Conservation (phyloP, 1,284 basidiomycete species). For the Taiwanofungus camphoratus region DNA sequence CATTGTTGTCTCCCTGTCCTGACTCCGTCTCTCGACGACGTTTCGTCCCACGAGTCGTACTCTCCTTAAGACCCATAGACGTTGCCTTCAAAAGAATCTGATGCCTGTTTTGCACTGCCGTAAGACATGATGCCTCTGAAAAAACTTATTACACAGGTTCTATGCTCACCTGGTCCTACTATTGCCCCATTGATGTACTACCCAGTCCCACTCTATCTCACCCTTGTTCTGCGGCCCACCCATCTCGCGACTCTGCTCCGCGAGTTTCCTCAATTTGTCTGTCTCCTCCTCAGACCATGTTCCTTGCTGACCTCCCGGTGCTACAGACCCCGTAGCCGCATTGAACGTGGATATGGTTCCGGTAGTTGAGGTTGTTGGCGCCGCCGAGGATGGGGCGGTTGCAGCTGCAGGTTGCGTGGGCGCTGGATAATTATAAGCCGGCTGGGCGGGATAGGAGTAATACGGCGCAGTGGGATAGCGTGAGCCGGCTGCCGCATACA, state of each 20-base stretch:
- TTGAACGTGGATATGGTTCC: conserved; percentile 32
- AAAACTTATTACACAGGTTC: neutral
- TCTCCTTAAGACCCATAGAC: conserved; percentile 66
- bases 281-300: conserved; percentile 74
- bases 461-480: conserved; percentile 58
- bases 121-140: conserved; percentile 7
- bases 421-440: conserved; percentile 34
- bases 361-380: conserved; percentile 23
- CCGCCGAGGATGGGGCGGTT: conserved; percentile 17
- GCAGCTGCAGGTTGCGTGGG: conserved; percentile 18
- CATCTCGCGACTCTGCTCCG: conserved; percentile 53
- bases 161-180: conserved; percentile 55
- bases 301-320: conserved; percentile 51
- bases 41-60: conserved; percentile 58
- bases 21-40: conserved; percentile 47
- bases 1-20: conserved; percentile 20
- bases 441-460: conserved; percentile 39
- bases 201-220: conserved; percentile 73
- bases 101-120: conserved; percentile 39
- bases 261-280: conserved; percentile 56
- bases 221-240: conserved; percentile 34
- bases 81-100: conserved; percentile 77
- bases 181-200: conserved; percentile 65
- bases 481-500: conserved; percentile 31
- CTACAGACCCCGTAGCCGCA: conserved; percentile 32